Base-by-base conservation (phyloP, 202 grass and related monocot species). In the Zoysia matrella region DNA sequence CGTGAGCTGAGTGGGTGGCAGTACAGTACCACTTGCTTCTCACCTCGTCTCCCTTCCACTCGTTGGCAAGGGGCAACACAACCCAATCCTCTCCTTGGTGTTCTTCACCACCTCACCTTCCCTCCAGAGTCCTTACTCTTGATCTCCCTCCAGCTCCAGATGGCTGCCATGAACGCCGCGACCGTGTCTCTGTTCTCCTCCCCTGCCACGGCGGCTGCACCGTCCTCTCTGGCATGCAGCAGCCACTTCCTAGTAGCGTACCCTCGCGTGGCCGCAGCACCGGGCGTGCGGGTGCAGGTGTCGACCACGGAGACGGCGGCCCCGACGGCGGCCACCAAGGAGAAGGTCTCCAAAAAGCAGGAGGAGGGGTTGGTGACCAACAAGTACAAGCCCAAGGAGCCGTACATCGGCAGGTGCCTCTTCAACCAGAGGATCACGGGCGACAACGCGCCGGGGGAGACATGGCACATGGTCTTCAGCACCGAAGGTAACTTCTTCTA, bases 381-480 rank as follows among this genome's bases (percentile, higher is more conserved):
- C 88, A 90, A 73, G 78, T 98, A 79, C 89, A 86, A 62, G 73
- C 95, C 95, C 71, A 95, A 93, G 86, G 92, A 98, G 6, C 95
- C 95, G 0, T 98, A 95, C 87, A n/a, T 71, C 3, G 90, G 92
- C 2, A 75, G 77, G 13, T 98, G 95, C 90, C 87, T 98, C 11
- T 83, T 91, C 74, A 98, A 98, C 90, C 95, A 89, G 43, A 91
- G 92, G 72, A 91, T 98, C 89, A 98, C 95, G 65, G 95, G 92
- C 54, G 95, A 98, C 71, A 68, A 88, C 11, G 95, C 92, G 3
- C 95, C 95, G 11, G 95, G 95, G 11, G 95, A 98, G 87, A 98
- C 95, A 2, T 98, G 92, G 92, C 95, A 98, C 89, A 98, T 98
- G 95, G 90, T 98, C 53, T 98, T 98, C 90, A 93, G 67, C 90